Percentiles rank a stretch among this genome's conserved stretches.
phyloP scores from a whole-genome alignment of 208 protist species.

The Porcisia deanei region DNA sequence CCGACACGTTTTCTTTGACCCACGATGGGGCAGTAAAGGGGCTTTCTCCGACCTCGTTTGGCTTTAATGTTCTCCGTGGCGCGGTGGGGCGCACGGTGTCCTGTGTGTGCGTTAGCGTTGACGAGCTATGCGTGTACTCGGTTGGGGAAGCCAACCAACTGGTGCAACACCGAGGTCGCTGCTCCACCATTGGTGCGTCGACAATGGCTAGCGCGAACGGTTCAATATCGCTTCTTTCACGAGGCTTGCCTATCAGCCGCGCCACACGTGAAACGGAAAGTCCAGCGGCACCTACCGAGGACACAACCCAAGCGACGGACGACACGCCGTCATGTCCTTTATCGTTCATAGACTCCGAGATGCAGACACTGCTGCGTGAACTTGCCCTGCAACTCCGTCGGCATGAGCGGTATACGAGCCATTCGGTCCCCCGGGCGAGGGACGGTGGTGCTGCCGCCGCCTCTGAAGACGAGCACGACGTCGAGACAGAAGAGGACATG shows the following conservation, averaged over 20 bases:
- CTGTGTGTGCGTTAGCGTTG: conserved; percentile 70
- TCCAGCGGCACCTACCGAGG: not conserved
- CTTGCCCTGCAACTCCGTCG: conserved; percentile 6
- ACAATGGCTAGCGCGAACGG: not conserved
- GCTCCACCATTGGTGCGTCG: not conserved
- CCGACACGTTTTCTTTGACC: not conserved
- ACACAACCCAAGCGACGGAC: not conserved
- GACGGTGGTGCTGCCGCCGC: conserved; percentile 1
- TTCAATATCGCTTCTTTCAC: conserved; percentile 14
- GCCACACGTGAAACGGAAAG: not conserved
- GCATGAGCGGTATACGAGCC: not conserved
- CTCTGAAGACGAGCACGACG: not conserved
- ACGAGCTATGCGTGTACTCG: conserved; percentile 76
- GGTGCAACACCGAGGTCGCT: conserved; percentile 14
- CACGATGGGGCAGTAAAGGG: not conserved
- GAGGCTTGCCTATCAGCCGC: not conserved
- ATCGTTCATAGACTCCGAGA: not conserved
- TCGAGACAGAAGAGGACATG: conserved; percentile 8
- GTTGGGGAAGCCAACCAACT: conserved; percentile 48
- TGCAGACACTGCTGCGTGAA: conserved; percentile 10
- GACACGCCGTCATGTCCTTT: not conserved
- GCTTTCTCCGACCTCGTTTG: not conserved
- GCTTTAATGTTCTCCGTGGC: conserved; percentile 13
- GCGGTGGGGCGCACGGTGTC: conserved; percentile 37
- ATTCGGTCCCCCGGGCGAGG: not conserved